These are phyloP conservation scores for Aureobasidium subglaciale DNA, from an alignment of 2,329 filamentous ascomycete genomes.

Conservation along the genomic window DNA sequence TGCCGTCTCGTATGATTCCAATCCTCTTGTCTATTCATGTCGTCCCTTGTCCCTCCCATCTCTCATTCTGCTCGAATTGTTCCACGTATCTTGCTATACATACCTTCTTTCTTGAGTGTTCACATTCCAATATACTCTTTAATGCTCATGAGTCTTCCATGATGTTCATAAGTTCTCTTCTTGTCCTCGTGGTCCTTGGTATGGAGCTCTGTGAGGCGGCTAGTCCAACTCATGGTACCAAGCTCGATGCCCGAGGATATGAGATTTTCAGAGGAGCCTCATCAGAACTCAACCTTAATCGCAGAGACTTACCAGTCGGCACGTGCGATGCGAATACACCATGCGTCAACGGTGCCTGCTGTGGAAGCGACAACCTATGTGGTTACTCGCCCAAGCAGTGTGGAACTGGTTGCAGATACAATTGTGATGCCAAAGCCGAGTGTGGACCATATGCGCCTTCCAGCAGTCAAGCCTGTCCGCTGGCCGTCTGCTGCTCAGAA, in stretches of 20 bases:
- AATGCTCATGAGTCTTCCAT: too few species aligned
- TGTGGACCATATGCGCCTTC: slow-evolving; percentile 15
- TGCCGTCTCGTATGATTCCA: too few species aligned
- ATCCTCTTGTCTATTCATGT: too few species aligned
- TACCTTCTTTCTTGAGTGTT: too few species aligned
- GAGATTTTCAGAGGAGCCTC: not conserved
- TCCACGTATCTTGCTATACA: too few species aligned
- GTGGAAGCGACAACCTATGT: not conserved
- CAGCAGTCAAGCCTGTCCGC: slow-evolving; percentile 15
- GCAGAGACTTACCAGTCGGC: not conserved
- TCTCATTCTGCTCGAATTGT: too few species aligned
- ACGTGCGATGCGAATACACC: slow-evolving; percentile 6
- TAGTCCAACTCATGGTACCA: not conserved
- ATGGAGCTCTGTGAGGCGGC: too few species aligned
- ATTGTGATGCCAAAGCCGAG: slow-evolving; percentile 18
- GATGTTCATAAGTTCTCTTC: too few species aligned
- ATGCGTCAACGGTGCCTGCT: slow-evolving; percentile 8
- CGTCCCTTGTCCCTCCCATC: too few species aligned
- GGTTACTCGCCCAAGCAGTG: slow-evolving; percentile 16
- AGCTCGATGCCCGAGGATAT: not conserved
- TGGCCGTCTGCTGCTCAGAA: slow-evolving; percentile 19
- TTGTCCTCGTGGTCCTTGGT: too few species aligned
- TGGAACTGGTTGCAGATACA: slow-evolving; percentile 15
- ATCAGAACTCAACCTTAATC: not conserved
- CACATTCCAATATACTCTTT: too few species aligned